Evolutionary conservation across 1,139 yeast genomes (phyloP), one percentile per base, ranked within the genome.

Genomic region (Geotrichum fermentans): DNA sequence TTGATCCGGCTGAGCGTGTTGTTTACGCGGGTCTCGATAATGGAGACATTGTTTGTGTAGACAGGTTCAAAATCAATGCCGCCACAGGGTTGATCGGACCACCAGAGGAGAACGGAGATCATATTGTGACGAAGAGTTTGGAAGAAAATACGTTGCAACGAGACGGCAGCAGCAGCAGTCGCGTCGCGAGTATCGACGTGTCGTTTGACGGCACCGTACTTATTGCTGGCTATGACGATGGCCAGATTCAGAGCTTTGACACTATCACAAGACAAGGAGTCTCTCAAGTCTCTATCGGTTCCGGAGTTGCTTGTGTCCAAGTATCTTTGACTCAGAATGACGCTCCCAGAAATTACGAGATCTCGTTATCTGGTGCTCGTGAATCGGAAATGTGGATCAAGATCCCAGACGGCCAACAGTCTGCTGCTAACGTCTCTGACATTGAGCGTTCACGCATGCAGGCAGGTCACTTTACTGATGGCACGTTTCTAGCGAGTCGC

Each of bases 1-100:
- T 78, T n/a, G 98, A 92, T 63, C 90, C 95, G 0, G 87, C 92
- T 0, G 87, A 82, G 59, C 73, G 97, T 56, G 75, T 80, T 1
- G 54, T 85, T 0, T 92, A 85, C 62, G 79, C 77, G 2, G 97
- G 96, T 1, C 67, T 83, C 26, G 61, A 67, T 1, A 74, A 79
- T 54, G 97, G 97, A 11, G 61, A 67, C 17, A 76, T 87, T 37
- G 72, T 83, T 55, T 65, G 71, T 22, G 73, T 86, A 7, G 77
- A 82, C 14, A 64, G 86, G 49, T 86, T 79, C 66, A 66, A 66
- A 21, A 68, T 77, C 34, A 73, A 75, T 52, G 62, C 67, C 2
- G 64, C 67, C 3, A 72, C 73, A 3, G 75, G 80, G 28, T 66
- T 78, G 53, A 60, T 68, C 17, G 70, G 71, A 10, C 75, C 87